Evolutionary conservation across 192 early-diverging fungal genomes (phyloP), one percentile per base, ranked within the genome.

Genomic region (Coemansia sp.): DNA sequence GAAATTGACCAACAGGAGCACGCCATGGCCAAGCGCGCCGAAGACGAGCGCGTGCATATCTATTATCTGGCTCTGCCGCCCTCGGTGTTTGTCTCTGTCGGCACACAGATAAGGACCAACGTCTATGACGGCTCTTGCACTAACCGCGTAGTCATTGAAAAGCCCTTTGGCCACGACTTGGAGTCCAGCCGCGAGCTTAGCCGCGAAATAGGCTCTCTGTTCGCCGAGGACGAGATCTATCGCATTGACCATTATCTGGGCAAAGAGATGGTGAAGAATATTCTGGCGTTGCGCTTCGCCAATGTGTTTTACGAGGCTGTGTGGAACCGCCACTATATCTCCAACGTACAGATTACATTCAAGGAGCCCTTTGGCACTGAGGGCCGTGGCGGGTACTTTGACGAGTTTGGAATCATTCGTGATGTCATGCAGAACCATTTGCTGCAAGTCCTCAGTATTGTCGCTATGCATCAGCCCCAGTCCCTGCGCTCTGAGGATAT

Each of bases 211-310:
- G 88, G 89, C 24, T 79, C 85, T 9, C 76, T 93, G 59, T 99
- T 92, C 85, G 76, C 77, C 14, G 96, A 99, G 66, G 86, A 95
- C 24, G 95, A 97, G 90, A 93, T 96, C 57, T 97, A 94, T 86
- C 91, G 96, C 59, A 99, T 99, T 67, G 96, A 99, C 75, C 96
- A 99, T 77, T 99, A 99, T 67, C 88, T 98, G 35, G 96, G 96
- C 64, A 98, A 98, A 77, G 96, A 98, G 72, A 98, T 98, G 96
- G 95, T 98, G 67, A 98, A 98, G 83, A 96, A 96, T 74, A 79
- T 98, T 57, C 91, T 95, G 86, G 89, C 92, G 8, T 67, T 98
- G 60, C 88, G 96, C 35, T 97, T 98, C 73, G 94, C 92, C 56
- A 98, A 98, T 77, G 86, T 94, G 4, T 93, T 98, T 57, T 95